Percentiles rank a stretch among this genome's conserved stretches.
These are phyloP conservation scores for Carex sylvatica DNA, from an alignment of 202 grass and related monocot genomes.

Conservation along the genomic window DNA sequence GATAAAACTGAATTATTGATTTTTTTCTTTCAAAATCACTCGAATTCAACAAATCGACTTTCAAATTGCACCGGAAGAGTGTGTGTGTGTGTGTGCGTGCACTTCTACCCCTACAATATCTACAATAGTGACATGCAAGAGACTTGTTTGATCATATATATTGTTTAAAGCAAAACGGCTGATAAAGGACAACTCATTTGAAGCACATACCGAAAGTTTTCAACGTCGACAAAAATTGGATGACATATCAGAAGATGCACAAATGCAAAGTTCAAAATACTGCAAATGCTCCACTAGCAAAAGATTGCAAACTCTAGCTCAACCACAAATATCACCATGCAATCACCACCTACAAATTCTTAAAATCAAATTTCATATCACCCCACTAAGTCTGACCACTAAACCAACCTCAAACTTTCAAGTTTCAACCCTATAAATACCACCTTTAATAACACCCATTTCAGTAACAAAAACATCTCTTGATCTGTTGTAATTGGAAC, in stretches of 20 bases:
- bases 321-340: constrained; percentile 14
- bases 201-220: not conserved
- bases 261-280: not conserved
- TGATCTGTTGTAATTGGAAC: not conserved
- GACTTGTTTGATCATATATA: too few species aligned
- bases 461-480: not conserved
- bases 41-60: too few species aligned
- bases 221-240: not conserved
- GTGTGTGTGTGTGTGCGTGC: too few species aligned
- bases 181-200: not conserved
- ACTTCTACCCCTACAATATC: too few species aligned
- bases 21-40: too few species aligned
- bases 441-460: not conserved
- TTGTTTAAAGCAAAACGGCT: not conserved
- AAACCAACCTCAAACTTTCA: not conserved
- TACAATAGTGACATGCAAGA: too few species aligned
- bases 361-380: constrained; percentile 28
- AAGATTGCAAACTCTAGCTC: constrained; percentile 13
- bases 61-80: too few species aligned
- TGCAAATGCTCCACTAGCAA: constrained; percentile 29
- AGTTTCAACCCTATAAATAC: constrained; percentile 45
- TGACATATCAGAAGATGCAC: not conserved
- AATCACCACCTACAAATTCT: constrained; percentile 34
- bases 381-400: not conserved
- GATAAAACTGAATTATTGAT: too few species aligned